Base-by-base conservation (phyloP, 345 rosid genomes). In the Fremontodendron californicum region DNA sequence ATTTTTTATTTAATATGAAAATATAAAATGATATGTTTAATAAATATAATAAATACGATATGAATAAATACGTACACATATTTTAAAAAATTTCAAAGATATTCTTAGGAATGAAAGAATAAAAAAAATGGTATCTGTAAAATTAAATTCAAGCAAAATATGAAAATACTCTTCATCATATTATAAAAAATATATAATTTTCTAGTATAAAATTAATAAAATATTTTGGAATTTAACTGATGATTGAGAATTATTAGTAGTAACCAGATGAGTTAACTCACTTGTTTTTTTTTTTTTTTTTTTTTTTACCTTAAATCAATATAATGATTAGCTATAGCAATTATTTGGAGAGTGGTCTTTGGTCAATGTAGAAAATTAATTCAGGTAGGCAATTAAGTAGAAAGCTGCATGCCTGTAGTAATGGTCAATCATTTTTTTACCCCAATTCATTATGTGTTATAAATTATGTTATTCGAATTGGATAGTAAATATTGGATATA, bases 331-430 rank as follows among this genome's bases (percentile, higher is more conserved):
- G 11, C 0, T 52, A 1, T 3, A n/a, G 58, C 58, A 19, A 25
- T 58, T 6, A 58, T 25, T 25, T 31, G 66, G 40, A 65, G 25
- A 65, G 27, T 69, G 51, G 18, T 25, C 0, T 23, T 49, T 33
- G 19, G 29, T 37, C n/a, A 13, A 31, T 31, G 1, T 13, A 33
- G 39, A 33, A 5, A 31, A 12, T 7, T 9, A 21, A 15, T 61
- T 5, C 15, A 60, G 65, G 40, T 15, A 29, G 70, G 57, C 71
- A 75, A 82, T 78, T 60, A 78, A 82, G 71, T 31, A 51, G 21
- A 45, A 52, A 37, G 54, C 37, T 49, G 80, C 82, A 82, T 79
- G 85, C 80, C n/a, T 2, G 63, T 29, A 45, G 46, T 3, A n/a
- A 72, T 71, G 75, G 18, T 72, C 71, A 46, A 71, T 78, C 75